Base-by-base conservation (phyloP, 1,284 basidiomycete genomes). In the Boletus nobilissimus region DNA sequence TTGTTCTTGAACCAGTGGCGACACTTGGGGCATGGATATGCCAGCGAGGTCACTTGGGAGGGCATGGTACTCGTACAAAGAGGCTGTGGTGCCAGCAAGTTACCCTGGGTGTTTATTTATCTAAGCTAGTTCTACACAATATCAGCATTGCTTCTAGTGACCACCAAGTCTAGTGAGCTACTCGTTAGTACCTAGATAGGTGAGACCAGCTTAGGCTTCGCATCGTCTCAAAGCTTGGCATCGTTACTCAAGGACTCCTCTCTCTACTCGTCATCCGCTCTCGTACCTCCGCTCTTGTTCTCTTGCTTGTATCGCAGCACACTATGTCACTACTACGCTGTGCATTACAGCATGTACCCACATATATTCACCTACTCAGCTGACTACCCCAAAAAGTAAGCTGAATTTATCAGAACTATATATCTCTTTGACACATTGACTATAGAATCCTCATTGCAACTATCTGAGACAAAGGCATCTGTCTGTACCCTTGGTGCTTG, bases 401-500 rank as follows among this genome's bases (percentile, higher is more conserved):
- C n/a, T 69, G 29, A 18, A 19, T n/a, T 6, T 26, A 64, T 29
- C 14, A 6, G 26, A 5, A 34, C 34, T 32, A 34, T 24, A 5
- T 67, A 26, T 22, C 3, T 2, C 16, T 22, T 39, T 22, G 24
- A 22, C 9, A 32, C 32, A 32, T 36, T 19, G n/a, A 19, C 10
- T 36, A 19, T 65, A 88, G 86, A 76, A 80, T 86, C 18, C 78
- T 87, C n/a, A 73, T 88, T 18, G 85, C 86, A 4, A 84, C 83
- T 1, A 86, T 89, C 13, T 74, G 80, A 1, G 80, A 86, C 76
- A 79, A 83, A 29, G 86, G 84, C 0, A 14, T 73, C 5, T 86
- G 83, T 65, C 86, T 86, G 3, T 88, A 87, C 72, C 86, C 87
- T 10, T 78, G 82, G 0, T 88, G 86, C 72, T 67, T 86, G 5